phyloP scores from a whole-genome alignment of 257 asterid genomes.

The Primulina eburnea region DNA sequence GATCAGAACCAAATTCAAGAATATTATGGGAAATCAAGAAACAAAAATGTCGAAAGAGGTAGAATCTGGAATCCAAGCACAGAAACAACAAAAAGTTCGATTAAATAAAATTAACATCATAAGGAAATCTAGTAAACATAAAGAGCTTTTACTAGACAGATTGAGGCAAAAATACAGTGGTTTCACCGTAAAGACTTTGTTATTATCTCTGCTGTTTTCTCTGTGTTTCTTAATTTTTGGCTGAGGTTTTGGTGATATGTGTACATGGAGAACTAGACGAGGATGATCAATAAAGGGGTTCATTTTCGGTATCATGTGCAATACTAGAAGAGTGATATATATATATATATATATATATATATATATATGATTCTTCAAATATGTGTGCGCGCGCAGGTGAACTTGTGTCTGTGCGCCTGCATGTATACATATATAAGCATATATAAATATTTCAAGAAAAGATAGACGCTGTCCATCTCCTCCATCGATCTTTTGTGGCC shows the following conservation, averaged over 20 bases:
- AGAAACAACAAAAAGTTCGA: conserved; percentile 27
- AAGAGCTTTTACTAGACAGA: conserved; percentile 57
- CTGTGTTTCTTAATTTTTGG: background rate
- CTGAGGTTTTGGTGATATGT: background rate
- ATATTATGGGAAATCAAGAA: conserved; percentile 30
- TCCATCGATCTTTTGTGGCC: too few relatives aligned
- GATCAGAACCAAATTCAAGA: conserved; percentile 52
- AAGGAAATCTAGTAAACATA: conserved; percentile 60
- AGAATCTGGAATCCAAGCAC: conserved; percentile 15
- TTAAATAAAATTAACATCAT: conserved; percentile 35
- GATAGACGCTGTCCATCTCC: too few relatives aligned
- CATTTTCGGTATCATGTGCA: background rate
- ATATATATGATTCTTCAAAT: too few relatives aligned
- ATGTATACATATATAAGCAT: too few relatives aligned
- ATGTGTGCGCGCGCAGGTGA: too few relatives aligned
- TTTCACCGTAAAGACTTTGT: conserved; percentile 38
- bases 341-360: too few relatives aligned
- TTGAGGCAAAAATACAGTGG: conserved; percentile 60
- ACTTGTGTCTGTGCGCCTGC: too few relatives aligned
- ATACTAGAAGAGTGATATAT: background rate
- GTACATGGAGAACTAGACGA: background rate
- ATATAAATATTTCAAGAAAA: too few relatives aligned
- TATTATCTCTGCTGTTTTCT: background rate
- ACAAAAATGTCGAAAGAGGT: conserved; percentile 12
- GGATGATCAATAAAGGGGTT: background rate